Percentiles rank a stretch among this genome's conserved stretches.
phyloP scores from a whole-genome alignment of 257 asterid genomes.

The Coffea canephora region DNA sequence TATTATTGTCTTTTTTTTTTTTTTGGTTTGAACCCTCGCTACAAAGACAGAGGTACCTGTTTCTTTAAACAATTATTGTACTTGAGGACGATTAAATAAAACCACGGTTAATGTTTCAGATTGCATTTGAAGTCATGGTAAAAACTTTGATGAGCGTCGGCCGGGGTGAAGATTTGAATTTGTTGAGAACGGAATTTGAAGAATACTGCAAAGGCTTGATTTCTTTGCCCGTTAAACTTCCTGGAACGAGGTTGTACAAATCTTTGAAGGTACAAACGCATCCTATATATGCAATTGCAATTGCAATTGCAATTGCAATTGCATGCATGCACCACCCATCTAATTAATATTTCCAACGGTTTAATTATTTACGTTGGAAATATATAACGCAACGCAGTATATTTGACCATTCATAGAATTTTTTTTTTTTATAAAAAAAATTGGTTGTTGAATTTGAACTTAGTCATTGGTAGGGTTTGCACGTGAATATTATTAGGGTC shows the following conservation, averaged over 20 bases:
- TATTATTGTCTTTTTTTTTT: neutral
- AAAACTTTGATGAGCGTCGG: conserved; percentile 68
- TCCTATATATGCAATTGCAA: neutral
- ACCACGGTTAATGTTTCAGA: conserved; percentile 34
- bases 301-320: too few relatives aligned
- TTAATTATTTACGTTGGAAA: too few relatives aligned
- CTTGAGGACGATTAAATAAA: too few relatives aligned
- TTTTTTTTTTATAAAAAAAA: too few relatives aligned
- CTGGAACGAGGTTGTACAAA: conserved; percentile 79
- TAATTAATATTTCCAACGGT: too few relatives aligned
- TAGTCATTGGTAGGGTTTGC: neutral
- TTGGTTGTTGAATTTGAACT: too few relatives aligned
- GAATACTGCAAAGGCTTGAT: conserved; percentile 87
- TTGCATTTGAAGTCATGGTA: conserved; percentile 81
- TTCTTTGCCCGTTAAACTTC: conserved; percentile 86
- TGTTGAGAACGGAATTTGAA: conserved; percentile 66
- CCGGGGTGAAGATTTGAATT: conserved; percentile 72
- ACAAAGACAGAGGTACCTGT: neutral
- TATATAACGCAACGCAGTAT: too few relatives aligned
- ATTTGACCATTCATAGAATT: neutral
- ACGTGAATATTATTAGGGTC: neutral
- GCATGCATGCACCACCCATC: neutral
- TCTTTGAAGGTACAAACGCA: conserved; percentile 65
- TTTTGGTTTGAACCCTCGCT: neutral
- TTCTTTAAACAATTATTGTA: neutral